Evolutionary conservation across 805 yeast genomes (phyloP).

Genomic region (Geotrichum ghanense): DNA sequence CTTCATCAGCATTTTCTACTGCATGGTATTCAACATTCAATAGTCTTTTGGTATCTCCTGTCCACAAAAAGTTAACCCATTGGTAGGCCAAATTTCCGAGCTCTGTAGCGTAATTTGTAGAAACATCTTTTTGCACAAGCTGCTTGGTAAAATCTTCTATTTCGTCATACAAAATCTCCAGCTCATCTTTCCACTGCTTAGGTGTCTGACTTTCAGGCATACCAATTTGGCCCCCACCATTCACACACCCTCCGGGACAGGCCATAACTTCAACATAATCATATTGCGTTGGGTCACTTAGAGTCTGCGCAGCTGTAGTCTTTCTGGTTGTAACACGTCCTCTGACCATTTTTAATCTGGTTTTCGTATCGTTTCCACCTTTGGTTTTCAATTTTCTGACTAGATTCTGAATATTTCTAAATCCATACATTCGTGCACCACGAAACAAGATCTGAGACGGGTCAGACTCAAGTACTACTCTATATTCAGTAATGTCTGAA

Average conservation of each 20-base stretch:
- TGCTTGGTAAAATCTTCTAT: slow-evolving; percentile 7
- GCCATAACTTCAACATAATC: slow-evolving; percentile 95
- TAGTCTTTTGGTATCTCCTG: slow-evolving; percentile 4
- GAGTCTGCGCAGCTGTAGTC: slow-evolving; percentile 16
- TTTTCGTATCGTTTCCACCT: slow-evolving; percentile 15
- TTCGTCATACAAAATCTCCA: slow-evolving; percentile 27
- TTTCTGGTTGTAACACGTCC: slow-evolving; percentile 10
- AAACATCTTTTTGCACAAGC: neutral
- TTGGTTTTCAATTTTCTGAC: slow-evolving; percentile 67
- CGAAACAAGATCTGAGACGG: slow-evolving; percentile 34
- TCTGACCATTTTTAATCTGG: slow-evolving; percentile 8
- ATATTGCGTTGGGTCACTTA: slow-evolving; percentile 52
- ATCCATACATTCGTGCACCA: slow-evolving; percentile 74
- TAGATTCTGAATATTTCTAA: slow-evolving; percentile 85
- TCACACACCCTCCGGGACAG: slow-evolving; percentile 95
- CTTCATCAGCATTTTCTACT: slow-evolving; percentile 4
- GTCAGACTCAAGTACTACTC: slow-evolving; percentile 32
- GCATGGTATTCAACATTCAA: slow-evolving; percentile 12
- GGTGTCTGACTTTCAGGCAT: slow-evolving; percentile 23
- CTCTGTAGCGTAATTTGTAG: neutral
- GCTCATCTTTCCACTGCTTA: slow-evolving; percentile 24
- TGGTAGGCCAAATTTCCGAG: slow-evolving; percentile 1
- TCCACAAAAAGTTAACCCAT: slow-evolving; percentile 9
- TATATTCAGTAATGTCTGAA: slow-evolving; percentile 60
- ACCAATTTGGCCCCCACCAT: slow-evolving; percentile 88